Percentiles rank a stretch among this genome's conserved stretches.
These are phyloP conservation scores for Sedum album DNA, from an alignment of 164 flowering plant genomes.

Conservation along the genomic window DNA sequence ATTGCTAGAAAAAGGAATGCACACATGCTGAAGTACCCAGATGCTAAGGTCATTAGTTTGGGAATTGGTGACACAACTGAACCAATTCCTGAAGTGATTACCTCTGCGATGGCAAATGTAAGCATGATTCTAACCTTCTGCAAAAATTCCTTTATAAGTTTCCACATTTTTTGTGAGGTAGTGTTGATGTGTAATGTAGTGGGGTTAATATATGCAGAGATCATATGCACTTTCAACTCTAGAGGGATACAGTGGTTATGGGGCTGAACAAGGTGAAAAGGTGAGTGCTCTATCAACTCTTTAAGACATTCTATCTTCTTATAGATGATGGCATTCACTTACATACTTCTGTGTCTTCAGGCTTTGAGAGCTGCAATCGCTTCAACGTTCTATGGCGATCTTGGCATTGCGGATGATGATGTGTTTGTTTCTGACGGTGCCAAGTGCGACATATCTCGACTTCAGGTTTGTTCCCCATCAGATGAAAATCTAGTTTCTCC, in stretches of 20 bases:
- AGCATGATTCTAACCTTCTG: not conserved
- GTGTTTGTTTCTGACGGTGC: slow-evolving; percentile 98
- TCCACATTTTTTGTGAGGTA: not conserved
- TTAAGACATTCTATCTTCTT: not conserved
- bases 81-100: slow-evolving; percentile 89
- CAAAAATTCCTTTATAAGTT: not conserved
- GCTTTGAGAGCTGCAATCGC: slow-evolving; percentile 67
- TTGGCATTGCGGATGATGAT: slow-evolving; percentile 71
- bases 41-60: slow-evolving; percentile 82
- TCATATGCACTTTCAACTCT: slow-evolving; percentile 58
- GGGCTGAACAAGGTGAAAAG: slow-evolving; percentile 91
- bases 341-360: slow-evolving; percentile 32
- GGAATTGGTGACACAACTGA: slow-evolving; percentile 97
- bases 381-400: slow-evolving; percentile 48
- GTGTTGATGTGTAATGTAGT: not conserved
- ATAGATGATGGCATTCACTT: not conserved
- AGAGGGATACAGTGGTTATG: slow-evolving; percentile 96
- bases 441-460: slow-evolving; percentile 92
- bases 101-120: slow-evolving; percentile 88
- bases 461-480: slow-evolving; percentile 52
- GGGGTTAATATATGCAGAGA: slow-evolving; percentile 37
- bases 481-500: not conserved
- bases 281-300: slow-evolving; percentile 24
- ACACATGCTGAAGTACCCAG: slow-evolving; percentile 70
- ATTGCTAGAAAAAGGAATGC: slow-evolving; percentile 75